These are phyloP conservation scores for Boletales sp. DNA, from an alignment of 768 basidiomycete genomes.

Conservation along the genomic window DNA sequence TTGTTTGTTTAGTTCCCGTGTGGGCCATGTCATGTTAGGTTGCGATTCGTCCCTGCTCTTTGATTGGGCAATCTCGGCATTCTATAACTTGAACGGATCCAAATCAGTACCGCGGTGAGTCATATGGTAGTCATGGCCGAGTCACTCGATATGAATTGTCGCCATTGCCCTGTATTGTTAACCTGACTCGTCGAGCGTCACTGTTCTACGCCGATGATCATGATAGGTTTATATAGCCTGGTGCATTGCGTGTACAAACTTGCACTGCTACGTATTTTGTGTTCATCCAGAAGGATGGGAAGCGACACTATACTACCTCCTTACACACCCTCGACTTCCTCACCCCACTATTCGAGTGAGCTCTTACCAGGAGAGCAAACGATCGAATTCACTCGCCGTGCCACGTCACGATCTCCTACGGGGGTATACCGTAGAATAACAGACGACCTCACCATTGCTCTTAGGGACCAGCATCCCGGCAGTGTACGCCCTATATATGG, in stretches of 20 bases:
- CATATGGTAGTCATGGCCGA: not conserved
- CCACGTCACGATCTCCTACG: constrained; percentile 1
- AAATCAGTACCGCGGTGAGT: not conserved
- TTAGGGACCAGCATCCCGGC: constrained; percentile 23
- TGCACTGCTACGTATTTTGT: not conserved
- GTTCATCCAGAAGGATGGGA: not conserved
- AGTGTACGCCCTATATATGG: constrained; percentile 19
- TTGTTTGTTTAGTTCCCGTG: not conserved
- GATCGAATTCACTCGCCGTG: constrained; percentile 41
- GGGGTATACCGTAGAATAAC: constrained; percentile 31
- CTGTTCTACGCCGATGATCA: not conserved
- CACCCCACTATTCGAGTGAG: constrained; percentile 53
- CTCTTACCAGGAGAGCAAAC: constrained; percentile 48
- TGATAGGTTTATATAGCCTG: not conserved
- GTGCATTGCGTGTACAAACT: not conserved
- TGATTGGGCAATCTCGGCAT: no score
- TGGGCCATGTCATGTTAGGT: not conserved
- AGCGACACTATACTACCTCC: constrained; percentile 41
- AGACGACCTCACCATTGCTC: constrained; percentile 20
- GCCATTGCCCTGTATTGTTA: not conserved
- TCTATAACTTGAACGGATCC: not conserved
- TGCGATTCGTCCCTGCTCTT: no score
- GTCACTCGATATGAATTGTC: not conserved
- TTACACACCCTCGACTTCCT: constrained; percentile 51
- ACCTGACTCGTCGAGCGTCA: constrained; percentile 1